These are phyloP conservation scores for Cladosporium austrohemisphaericum DNA, from an alignment of 2,329 filamentous ascomycete species.

Conservation along the genomic window DNA sequence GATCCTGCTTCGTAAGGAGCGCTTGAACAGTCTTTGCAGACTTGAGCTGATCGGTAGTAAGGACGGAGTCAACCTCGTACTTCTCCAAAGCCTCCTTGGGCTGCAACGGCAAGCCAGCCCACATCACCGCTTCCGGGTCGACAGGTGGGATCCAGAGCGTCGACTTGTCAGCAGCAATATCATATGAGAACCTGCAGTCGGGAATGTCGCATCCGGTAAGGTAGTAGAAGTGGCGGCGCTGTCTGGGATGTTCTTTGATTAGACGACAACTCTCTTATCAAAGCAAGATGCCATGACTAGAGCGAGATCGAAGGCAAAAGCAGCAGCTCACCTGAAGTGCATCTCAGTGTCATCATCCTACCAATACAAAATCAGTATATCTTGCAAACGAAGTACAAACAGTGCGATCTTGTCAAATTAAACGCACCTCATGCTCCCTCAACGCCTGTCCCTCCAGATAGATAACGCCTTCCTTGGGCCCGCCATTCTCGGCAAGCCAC, in stretches of 20 bases:
- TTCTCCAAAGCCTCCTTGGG: slow-evolving; percentile 65
- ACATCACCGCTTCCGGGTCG: slow-evolving; percentile 85
- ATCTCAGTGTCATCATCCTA: slow-evolving; percentile 77
- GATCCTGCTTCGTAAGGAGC: slow-evolving; percentile 32
- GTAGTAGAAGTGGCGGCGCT: slow-evolving; percentile 81
- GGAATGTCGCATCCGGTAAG: slow-evolving; percentile 79
- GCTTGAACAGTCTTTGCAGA: slow-evolving; percentile 59
- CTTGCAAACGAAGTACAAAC: too few species aligned
- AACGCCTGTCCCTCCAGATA: slow-evolving; percentile 86
- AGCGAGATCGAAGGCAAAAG: neutral
- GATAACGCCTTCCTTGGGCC: slow-evolving; percentile 66
- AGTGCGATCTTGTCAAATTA: too few species aligned
- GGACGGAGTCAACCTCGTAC: slow-evolving; percentile 56
- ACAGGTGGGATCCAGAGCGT: slow-evolving; percentile 91
- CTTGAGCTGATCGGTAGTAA: slow-evolving; percentile 62
- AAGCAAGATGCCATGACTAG: too few species aligned
- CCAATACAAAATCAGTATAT: neutral
- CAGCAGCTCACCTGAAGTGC: slow-evolving; percentile 65
- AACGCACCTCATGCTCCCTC: slow-evolving; percentile 63
- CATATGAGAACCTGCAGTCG: slow-evolving; percentile 79
- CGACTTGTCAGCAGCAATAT: slow-evolving; percentile 68
- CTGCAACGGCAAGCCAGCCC: slow-evolving; percentile 86
- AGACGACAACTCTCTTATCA: too few species aligned
- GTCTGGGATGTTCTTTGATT: slow-evolving; percentile 5
- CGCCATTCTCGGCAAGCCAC: slow-evolving; percentile 64